Conservation (phyloP, 169 alveolate species). For the Cryptosporidium parvum region DNA sequence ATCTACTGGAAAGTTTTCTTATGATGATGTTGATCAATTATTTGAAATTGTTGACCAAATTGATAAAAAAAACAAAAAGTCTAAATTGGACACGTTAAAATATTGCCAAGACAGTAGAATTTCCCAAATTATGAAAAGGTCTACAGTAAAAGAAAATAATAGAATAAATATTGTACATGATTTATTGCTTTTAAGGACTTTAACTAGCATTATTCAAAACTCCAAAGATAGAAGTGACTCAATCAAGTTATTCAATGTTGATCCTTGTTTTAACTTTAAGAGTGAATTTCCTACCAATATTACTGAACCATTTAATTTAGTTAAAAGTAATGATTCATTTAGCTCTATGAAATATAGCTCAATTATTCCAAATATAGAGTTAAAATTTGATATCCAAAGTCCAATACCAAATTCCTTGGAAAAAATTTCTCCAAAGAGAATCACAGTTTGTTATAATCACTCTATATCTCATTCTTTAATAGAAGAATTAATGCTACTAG, state of each 20-base stretch:
- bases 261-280: not conserved
- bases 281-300: not conserved
- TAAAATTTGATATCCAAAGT: not conserved
- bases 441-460: not conserved
- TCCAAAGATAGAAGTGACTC: not conserved
- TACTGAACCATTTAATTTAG: not conserved
- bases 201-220: not conserved
- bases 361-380: slow-evolving; percentile 22
- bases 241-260: slow-evolving; percentile 14
- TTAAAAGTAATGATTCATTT: not conserved
- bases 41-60: slow-evolving; percentile 12
- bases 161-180: not conserved
- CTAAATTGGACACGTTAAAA: not conserved
- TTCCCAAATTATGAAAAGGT: not conserved
- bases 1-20: slow-evolving; percentile 81
- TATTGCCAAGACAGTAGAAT: not conserved
- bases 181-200: slow-evolving; percentile 1
- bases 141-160: not conserved
- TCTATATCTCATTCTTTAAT: slow-evolving; percentile 85
- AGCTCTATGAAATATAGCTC: not conserved
- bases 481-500: slow-evolving; percentile 99
- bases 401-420: not conserved
- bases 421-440: not conserved
- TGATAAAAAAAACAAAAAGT: not conserved
- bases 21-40: slow-evolving; percentile 81